phyloP scores from a whole-genome alignment of 1,284 basidiomycete species.

The Sanghuangporus sanghuang region DNA sequence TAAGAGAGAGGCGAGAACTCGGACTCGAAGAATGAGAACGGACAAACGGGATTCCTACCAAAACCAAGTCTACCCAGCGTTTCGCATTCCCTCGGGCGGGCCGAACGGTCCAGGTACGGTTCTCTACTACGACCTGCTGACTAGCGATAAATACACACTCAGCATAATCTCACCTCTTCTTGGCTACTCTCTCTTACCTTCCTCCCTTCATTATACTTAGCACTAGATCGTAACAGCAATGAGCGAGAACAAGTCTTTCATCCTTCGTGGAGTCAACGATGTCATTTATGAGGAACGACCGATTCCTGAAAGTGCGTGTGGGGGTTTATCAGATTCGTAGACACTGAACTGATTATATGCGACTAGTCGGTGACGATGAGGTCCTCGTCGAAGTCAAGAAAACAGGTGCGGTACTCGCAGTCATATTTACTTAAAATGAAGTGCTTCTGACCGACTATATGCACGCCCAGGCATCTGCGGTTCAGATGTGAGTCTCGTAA shows the following conservation, averaged over 20 bases:
- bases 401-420: constrained; percentile 52
- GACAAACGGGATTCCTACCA: background rate
- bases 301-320: constrained; percentile 62
- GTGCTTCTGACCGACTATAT: background rate
- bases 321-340: constrained; percentile 1
- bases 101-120: background rate
- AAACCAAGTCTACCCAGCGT: background rate
- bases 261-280: constrained; percentile 70
- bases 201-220: background rate
- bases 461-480: constrained; percentile 73
- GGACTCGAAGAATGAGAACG: background rate
- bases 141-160: background rate
- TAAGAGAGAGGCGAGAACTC: background rate
- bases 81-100: background rate
- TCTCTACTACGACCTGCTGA: background rate
- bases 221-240: constrained; percentile 40
- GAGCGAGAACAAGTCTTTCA: constrained; percentile 70
- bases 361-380: constrained; percentile 64
- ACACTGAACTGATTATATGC: background rate
- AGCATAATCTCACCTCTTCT: background rate
- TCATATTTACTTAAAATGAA: constrained; percentile 11
- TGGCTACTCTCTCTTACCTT: background rate
- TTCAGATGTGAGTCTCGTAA: constrained; percentile 57
- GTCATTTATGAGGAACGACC: constrained; percentile 73
- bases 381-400: constrained; percentile 91